A percentile compares a stretch with the other conserved stretches of the same genome.
Conservation (phyloP, 2,329 filamentous ascomycete genomes). For the Alternaria conjuncta region DNA sequence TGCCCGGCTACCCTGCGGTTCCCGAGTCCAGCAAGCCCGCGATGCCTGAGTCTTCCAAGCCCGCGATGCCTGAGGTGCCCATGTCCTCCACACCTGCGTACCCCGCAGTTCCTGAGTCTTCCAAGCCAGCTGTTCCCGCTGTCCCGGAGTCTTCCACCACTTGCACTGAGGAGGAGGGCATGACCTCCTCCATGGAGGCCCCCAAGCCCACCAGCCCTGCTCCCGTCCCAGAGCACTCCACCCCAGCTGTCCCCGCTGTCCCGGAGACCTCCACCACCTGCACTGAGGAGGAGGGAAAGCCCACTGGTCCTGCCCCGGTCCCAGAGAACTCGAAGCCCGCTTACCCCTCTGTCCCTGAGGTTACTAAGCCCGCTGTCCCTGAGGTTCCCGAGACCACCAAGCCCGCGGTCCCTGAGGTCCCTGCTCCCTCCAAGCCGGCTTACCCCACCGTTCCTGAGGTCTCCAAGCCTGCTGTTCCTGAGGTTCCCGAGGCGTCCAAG, state of each 20-base stretch:
- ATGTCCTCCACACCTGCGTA: constrained; percentile 33
- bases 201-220: not conserved
- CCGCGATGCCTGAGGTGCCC: constrained; percentile 24
- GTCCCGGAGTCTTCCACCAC: constrained; percentile 60
- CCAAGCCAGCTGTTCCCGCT: constrained; percentile 9
- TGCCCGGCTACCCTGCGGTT: constrained; percentile 10
- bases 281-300: constrained; percentile 7
- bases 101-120: constrained; percentile 7
- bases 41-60: constrained; percentile 16
- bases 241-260: not conserved
- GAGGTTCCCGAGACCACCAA: not conserved
- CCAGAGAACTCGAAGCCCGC: constrained; percentile 10
- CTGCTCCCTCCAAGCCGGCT: constrained; percentile 17
- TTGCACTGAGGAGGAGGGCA: constrained; percentile 70
- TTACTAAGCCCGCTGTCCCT: constrained; percentile 18
- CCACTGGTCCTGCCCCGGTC: constrained; percentile 4
- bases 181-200: constrained; percentile 2
- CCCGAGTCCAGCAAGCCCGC: constrained; percentile 8
- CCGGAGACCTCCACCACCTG: constrained; percentile 10
- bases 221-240: constrained; percentile 1
- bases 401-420: not conserved
- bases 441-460: constrained; percentile 10
- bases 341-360: constrained; percentile 3
- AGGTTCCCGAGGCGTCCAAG: not conserved
- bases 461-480: constrained; percentile 1